Base-by-base conservation (phyloP, 2,329 filamentous ascomycete species). In the Aspergillus calidoustus region DNA sequence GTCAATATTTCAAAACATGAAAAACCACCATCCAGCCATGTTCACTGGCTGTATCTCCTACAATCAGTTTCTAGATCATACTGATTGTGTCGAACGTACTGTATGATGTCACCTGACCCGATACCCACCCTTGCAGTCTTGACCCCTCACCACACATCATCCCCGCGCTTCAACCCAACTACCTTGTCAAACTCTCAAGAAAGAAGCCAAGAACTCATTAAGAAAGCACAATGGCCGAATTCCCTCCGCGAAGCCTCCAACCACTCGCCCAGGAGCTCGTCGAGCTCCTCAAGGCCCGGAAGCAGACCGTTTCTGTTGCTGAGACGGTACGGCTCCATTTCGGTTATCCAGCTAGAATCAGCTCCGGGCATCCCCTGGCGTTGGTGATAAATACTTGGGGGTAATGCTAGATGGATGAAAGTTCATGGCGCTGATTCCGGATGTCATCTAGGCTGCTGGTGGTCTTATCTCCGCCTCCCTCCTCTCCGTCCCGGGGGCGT, bases 391-490 rank as follows among this genome's bases (percentile, higher is more conserved):
- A 2, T 19, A 19, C 19, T 19, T 19, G 19, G 19, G 19, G 19
- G 19, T 19, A 19, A 19, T 19, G 19, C 19, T 19, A 19, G 19
- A 19, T 19, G 19, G 19, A 19, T 19, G 19, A 1, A 19, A 19
- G 19, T 19, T 19, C 19, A 19, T 19, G 19, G 19, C 19, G 19
- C 19, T 19, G 19, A 19, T 19, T 19, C 19, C 19, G 19, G 19
- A 19, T 19, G 19, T 19, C 19, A 19, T 19, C 4, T 60, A 85
- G 82, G 87, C 86, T 52, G 84, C 87, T 8, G 87, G 87, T 38
- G 87, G 87, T 15, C 80, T 90, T 31, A 84, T 89, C 61, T 87
- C 84, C 51, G 82, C 85, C 28, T 79, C 83, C 47, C 76, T 89
- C 22, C 82, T 89, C 61, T 82, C 84, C 58, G 81, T 79, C 17